Conservation (phyloP, 2,329 filamentous ascomycete species). For the Colletotrichum higginsianum region DNA sequence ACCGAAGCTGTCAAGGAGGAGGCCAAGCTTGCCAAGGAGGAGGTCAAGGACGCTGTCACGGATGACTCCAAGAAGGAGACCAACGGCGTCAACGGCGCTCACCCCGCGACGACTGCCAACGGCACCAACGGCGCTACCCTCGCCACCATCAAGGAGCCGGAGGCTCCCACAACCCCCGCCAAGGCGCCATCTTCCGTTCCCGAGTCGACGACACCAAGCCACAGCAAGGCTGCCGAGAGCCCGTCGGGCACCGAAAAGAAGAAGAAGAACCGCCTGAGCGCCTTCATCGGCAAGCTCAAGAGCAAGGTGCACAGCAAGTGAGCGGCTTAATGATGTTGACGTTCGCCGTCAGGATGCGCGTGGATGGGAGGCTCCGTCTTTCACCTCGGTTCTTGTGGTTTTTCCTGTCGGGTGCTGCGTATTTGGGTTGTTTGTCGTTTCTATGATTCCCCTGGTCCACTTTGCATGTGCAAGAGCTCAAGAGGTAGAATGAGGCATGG, state of each 20-base stretch:
- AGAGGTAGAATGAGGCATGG: slow-evolving; percentile 42
- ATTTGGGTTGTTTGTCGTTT: slow-evolving; percentile 43
- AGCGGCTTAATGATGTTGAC: slow-evolving; percentile 28
- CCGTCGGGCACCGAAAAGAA: slow-evolving; percentile 66
- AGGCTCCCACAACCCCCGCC: slow-evolving; percentile 37
- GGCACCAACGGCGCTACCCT: slow-evolving; percentile 45
- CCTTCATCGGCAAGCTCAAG: slow-evolving; percentile 73
- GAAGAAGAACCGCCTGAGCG: slow-evolving; percentile 76
- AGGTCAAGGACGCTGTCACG: slow-evolving; percentile 37
- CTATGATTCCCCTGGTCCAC: slow-evolving; percentile 47
- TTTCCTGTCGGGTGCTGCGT: slow-evolving; percentile 54
- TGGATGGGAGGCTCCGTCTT: slow-evolving; percentile 47
- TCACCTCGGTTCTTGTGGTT: slow-evolving; percentile 53
- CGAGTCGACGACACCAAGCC: slow-evolving; percentile 44
- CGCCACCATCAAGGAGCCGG: slow-evolving; percentile 42
- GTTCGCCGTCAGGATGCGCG: slow-evolving; percentile 47
- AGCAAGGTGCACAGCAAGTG: slow-evolving; percentile 56
- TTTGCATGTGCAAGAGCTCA: slow-evolving; percentile 42
- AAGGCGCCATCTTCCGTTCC: slow-evolving; percentile 40
- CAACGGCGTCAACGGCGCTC: slow-evolving; percentile 37
- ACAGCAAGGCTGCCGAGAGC: slow-evolving; percentile 48
- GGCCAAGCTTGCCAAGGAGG: slow-evolving; percentile 41
- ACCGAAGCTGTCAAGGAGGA: slow-evolving; percentile 43
- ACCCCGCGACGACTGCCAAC: slow-evolving; percentile 37
- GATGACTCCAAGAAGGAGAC: slow-evolving; percentile 30